Base-by-base conservation (phyloP, 192 early-diverging fungal genomes). In the Rhizoclosmatium globosum region DNA sequence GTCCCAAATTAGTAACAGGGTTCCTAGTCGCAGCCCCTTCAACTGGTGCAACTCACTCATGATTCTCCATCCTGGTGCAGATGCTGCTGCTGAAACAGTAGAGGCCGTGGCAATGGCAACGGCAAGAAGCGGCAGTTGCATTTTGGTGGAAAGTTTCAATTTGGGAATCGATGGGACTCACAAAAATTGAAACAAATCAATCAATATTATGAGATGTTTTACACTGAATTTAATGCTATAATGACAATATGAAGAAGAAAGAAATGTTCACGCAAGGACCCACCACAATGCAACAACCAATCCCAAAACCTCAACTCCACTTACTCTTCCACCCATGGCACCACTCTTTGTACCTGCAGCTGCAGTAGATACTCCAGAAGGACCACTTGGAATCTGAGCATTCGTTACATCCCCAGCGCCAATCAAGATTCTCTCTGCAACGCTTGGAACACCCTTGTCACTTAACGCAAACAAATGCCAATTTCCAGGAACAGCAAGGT, bases 401-500 rank as follows among this genome's bases (percentile, higher is more conserved):
- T 13, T 62, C 21, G 72, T 74, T 3, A 74, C 72, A 11, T 17
- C 9, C 44, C 78, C 82, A 1, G 62, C 9, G 19, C 70, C 56
- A 3, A 83, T 46, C 42, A 65, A 45, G 2, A 81, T 39, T 6
- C 60, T 69, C 60, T 66, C 6, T 4, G 76, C 77, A 31, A 82
- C 80, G 53, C 66, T 57, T 3, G 85, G 80, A 2, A 81, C 79
- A 4, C 83, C 73, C 65, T 74, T 50, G 11, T n/a, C 64, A 44
- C 68, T 71, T 3, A 85, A 43, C 9, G 70, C 80, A 80, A 79
- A 87, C 75, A 88, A n/a, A 79, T 87, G 84, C 82, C 84, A 88
- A 68, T 79, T 74, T 3, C 87, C 87, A 7, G 83, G 79, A 38
- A 78, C 65, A 15, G 82, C 87, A 19, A 84, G 21, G 23, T 53